phyloP scores from a whole-genome alignment of 805 yeast species.

The Starmerella lactis-condensi region DNA sequence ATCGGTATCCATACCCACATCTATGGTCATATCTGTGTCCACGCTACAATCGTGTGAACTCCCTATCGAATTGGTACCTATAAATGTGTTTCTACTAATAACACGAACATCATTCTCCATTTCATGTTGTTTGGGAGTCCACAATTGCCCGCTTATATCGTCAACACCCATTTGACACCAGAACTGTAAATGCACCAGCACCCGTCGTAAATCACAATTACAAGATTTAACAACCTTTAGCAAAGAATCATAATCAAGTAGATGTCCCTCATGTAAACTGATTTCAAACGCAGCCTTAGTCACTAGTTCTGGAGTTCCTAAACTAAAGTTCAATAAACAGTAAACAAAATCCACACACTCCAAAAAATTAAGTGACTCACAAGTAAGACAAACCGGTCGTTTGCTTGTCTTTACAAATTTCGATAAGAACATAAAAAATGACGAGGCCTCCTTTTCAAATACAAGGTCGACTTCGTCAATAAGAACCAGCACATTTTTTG shows the following conservation, averaged over 20 bases:
- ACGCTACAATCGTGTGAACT: no score
- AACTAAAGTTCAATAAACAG: no score
- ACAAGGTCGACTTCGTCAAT: conserved; percentile 75
- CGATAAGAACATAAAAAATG: conserved; percentile 59
- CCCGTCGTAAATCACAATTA: conserved; percentile 19
- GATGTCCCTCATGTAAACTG: conserved; percentile 24
- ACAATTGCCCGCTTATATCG: conserved; percentile 20
- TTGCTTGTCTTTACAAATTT: conserved; percentile 42
- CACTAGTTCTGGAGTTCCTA: conserved; percentile 8
- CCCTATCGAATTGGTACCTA: no score
- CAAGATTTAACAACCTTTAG: conserved; percentile 9
- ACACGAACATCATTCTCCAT: conserved; percentile 10
- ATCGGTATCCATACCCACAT: background rate
- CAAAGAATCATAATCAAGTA: conserved; percentile 14
- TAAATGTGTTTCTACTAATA: conserved; percentile 13
- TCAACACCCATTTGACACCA: conserved; percentile 24
- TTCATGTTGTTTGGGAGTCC: conserved; percentile 18
- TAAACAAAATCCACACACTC: no score
- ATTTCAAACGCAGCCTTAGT: conserved; percentile 20
- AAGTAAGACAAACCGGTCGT: conserved; percentile 54
- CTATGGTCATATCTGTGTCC: conserved; percentile 3
- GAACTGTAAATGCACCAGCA: conserved; percentile 20
- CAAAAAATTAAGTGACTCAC: conserved; percentile 19
- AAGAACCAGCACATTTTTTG: conserved; percentile 49
- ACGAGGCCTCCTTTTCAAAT: conserved; percentile 48